Base-by-base conservation (phyloP, 257 asterid species). In the Nicotiana otophora region DNA sequence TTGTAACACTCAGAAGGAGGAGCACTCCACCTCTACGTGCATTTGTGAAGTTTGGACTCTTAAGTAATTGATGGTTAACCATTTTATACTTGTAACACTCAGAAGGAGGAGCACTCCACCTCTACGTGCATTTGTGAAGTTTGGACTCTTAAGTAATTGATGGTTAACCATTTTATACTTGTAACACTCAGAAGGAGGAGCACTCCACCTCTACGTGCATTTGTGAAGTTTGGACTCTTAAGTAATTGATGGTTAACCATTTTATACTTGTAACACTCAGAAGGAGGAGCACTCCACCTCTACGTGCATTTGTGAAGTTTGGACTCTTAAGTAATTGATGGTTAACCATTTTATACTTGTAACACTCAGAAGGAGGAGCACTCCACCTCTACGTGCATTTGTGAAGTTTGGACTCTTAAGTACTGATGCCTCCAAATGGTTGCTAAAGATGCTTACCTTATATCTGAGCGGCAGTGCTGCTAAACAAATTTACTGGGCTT, bases 61-160 rank as follows among this genome's bases (percentile, higher is more conserved):
- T n/a, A n/a, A n/a, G n/a, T n/a, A n/a, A n/a, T n/a, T n/a, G n/a
- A n/a, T n/a, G n/a, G n/a, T 23, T 23, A 23, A 23, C 26, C 26
- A 23, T 23, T 23, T 23, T 23, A 23, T 23, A 23, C 26, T 23
- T 23, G 26, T 23, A 42, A 42, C 8, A 7, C 11, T 42, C 48
- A 42, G 48, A 2, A 7, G 48, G 77, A 70, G 58, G 78, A 70
- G 36, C 60, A 72, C 1, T 7, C 55, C 36, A 23, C 61, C 36
- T 70, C 60, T 69, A 69, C 5, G n/a, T 42, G 78, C 78, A 20
- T 42, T 20, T 42, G 36, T 72, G 36, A 42, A 46, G 60, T 72
- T 70, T 72, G 78, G 60, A 72, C 36, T 72, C 78, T 31, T 72
- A 72, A 12, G 60, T 42, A 53, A n/a, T n/a, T n/a, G n/a, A n/a